Evolutionary conservation across 345 rosid species (phyloP).

Genomic region (Hibiscus tridactylites): DNA sequence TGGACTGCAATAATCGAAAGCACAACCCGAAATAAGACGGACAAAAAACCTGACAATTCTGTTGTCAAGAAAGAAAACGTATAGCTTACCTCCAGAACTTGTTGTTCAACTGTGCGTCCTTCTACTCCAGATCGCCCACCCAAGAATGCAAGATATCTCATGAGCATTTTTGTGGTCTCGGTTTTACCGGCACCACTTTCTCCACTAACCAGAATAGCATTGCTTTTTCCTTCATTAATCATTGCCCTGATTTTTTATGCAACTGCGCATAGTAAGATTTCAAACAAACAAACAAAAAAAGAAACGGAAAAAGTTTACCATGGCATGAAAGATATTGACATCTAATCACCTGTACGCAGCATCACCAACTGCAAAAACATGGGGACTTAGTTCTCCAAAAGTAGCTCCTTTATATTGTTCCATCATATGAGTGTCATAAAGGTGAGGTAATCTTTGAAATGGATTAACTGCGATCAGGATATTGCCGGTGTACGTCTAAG

Average conservation of each 20-base stretch:
- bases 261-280: conserved; percentile 1
- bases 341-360: conserved; percentile 12
- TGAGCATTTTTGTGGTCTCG: conserved; percentile 86
- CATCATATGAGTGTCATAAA: conserved; percentile 18
- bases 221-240: conserved; percentile 62
- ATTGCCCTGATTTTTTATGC: conserved; percentile 34
- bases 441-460: conserved; percentile 19
- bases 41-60: neutral
- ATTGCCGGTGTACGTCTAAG: conserved; percentile 17
- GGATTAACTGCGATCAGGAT: conserved; percentile 18
- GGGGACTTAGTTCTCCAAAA: conserved; percentile 19
- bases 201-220: conserved; percentile 75
- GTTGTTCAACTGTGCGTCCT: conserved; percentile 74
- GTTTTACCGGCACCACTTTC: conserved; percentile 96
- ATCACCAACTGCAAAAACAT: conserved; percentile 17
- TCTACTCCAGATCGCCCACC: conserved; percentile 68
- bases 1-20: conserved; percentile 42
- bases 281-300: neutral
- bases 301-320: neutral
- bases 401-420: conserved; percentile 18
- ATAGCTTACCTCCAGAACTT: conserved; percentile 60
- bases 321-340: neutral
- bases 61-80: neutral
- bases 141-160: conserved; percentile 90
- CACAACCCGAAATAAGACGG: neutral